Evolutionary conservation across 441 rosid species (phyloP).

Genomic region (Adansonia madagascariensis): DNA sequence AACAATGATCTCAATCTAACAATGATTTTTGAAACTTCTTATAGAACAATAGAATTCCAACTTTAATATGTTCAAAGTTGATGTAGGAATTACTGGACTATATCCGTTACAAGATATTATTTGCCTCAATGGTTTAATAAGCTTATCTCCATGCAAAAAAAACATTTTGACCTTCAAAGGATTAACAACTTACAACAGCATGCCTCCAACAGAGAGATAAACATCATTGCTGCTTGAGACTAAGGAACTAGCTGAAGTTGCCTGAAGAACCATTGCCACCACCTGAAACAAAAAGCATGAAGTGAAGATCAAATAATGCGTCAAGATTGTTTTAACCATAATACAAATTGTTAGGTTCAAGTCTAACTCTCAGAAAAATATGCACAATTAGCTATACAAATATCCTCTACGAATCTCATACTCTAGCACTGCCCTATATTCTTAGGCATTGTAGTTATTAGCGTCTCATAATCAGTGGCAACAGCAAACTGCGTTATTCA

Average conservation of each 20-base stretch:
- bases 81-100: too few relatives aligned
- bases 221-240: slow-evolving; percentile 43
- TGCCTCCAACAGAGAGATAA: slow-evolving; percentile 74
- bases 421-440: slow-evolving; percentile 6
- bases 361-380: slow-evolving; percentile 3
- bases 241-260: slow-evolving; percentile 23
- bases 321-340: neutral
- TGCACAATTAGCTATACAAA: neutral
- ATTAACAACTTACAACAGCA: slow-evolving; percentile 59
- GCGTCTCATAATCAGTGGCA: neutral
- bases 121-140: neutral
- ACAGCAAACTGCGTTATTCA: neutral
- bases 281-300: slow-evolving; percentile 45
- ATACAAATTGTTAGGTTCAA: slow-evolving; percentile 6
- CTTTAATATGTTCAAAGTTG: too few relatives aligned
- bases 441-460: neutral
- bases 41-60: too few relatives aligned
- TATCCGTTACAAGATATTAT: too few relatives aligned
- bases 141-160: slow-evolving; percentile 4
- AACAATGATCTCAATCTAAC: too few relatives aligned
- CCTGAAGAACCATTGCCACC: slow-evolving; percentile 51
- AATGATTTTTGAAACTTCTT: too few relatives aligned
- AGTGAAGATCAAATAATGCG: neutral
- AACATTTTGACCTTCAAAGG: neutral
- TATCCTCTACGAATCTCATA: neutral